Evolutionary conservation across 345 rosid species (phyloP).

Genomic region (Citrus sinensis): DNA sequence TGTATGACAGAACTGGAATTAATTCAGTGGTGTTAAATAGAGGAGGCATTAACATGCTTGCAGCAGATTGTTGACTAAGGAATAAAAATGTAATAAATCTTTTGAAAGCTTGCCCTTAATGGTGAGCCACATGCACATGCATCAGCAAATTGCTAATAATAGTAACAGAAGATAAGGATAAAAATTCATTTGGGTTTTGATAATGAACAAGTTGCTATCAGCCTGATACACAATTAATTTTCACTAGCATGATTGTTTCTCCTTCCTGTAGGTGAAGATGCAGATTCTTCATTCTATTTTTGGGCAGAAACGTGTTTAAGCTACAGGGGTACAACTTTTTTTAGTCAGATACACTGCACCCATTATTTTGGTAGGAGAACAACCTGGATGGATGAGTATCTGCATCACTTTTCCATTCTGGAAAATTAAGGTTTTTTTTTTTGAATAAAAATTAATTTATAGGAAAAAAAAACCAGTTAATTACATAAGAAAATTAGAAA

Average conservation of each 20-base stretch:
- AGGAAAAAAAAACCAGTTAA: no score
- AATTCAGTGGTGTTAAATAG: neutral
- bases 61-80: conserved; percentile 11
- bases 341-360: neutral
- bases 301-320: neutral
- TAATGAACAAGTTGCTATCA: conserved; percentile 14
- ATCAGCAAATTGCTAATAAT: conserved; percentile 17
- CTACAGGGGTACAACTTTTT: neutral
- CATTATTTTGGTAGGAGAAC: neutral
- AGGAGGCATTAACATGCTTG: conserved; percentile 3
- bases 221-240: neutral
- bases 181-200: neutral
- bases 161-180: conserved; percentile 2
- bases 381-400: neutral
- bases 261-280: conserved; percentile 1
- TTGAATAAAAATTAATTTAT: no score
- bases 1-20: neutral
- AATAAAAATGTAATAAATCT: neutral
- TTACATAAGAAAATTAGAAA: neutral
- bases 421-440: neutral
- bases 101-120: neutral
- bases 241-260: neutral
- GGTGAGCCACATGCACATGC: conserved; percentile 11
- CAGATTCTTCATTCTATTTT: neutral
- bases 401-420: neutral